Evolutionary conservation across 2,329 filamentous ascomycete species (phyloP), one percentile per base, ranked within the genome.

Genomic region (Colletotrichum sp.): DNA sequence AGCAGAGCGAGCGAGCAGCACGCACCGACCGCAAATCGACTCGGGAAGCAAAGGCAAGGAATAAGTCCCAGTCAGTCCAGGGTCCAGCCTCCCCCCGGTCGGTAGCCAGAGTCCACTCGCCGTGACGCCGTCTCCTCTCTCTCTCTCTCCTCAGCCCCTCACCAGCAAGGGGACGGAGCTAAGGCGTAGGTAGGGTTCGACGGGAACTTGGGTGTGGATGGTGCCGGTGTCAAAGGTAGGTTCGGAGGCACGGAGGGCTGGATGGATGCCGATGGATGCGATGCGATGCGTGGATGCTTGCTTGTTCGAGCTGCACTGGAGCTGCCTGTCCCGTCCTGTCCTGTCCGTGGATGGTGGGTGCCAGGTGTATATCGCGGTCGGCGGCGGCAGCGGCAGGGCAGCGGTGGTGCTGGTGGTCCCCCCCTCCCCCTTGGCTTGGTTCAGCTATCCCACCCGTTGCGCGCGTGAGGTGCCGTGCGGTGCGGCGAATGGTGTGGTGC

Each of bases 91-190:
- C 52, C 69, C 68, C 72, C 72, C 62, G 63, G 72, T 72, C 68
- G 59, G 36, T 44, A 28, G 52, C 70, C 60, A 64, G 72, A 67
- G 57, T 68, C 70, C 70, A 68, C 73, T 76, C 55, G 66, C 63
- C 30, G 52, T 52, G 44, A 21, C 44, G n/a, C n/a, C 44, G 44
- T 52, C 44, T 21, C 44, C 44, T 52, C 44, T 52, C n/a, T 21
- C 44, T 49, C 44, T 52, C 44, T 52, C n/a, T 62, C 10, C 62
- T 63, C 57, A 69, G 73, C 73, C 73, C 57, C 73, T 76, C 73
- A 73, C 70, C 26, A 34, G 64, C 70, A 65, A 76, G 64, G 73
- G 57, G 70, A 65, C 44, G 44, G 44, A 73, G 64, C 73, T 73
- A 68, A 59, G 64, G 64, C 44, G 44, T 52, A 21, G 44, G 44